Base-by-base conservation (phyloP, 2,329 filamentous ascomycete species). In the Alternaria longipes region DNA sequence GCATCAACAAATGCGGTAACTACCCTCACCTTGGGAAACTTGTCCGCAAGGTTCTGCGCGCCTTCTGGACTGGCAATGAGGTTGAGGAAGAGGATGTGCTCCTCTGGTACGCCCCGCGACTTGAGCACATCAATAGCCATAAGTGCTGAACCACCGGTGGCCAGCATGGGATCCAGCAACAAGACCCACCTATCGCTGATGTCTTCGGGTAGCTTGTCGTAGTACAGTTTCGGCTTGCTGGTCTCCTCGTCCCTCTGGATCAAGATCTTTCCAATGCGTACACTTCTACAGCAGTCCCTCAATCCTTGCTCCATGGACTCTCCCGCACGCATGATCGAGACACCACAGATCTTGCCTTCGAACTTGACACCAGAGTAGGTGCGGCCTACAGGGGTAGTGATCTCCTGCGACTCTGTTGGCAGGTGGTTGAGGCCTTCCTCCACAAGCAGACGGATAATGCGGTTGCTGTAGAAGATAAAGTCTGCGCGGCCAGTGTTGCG, bases 401-500 rank as follows among this genome's bases (percentile, higher is more conserved):
- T 91, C 30, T 90, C 89, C 73, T 96, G 92, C 75, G 93, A 90
- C 54, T 97, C 89, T 18, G 97, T 93, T 1, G 95, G 95, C 42
- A 99, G 87, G 79, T 99, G 95, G 80, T 99, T 99, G 56, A 99
- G 85, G 4, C 95, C 95, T 81, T 99, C 95, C 81, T 99, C 95
- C 41, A 99, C 95, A 7, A 99, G 86, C 42, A 99, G 86, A 32
- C 95, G 92, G 78, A 98, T 98, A 78, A 99, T 98, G 62, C 95
- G 89, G 82, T 99, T 99, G 44, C 94, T 97, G 83, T 98, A 97
- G 83, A 99, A 99, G 77, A 99, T 97, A 79, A 99, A 99, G 80
- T 99, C 95, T 64, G 93, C 95, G 60, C 95, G 91, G 58, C 90
- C 88, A 6, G 95, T 99, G 69, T 90, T 87, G 79, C 91, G 92